phyloP scores from a whole-genome alignment of 306 rosid species.

The Dalbergia cultrata region DNA sequence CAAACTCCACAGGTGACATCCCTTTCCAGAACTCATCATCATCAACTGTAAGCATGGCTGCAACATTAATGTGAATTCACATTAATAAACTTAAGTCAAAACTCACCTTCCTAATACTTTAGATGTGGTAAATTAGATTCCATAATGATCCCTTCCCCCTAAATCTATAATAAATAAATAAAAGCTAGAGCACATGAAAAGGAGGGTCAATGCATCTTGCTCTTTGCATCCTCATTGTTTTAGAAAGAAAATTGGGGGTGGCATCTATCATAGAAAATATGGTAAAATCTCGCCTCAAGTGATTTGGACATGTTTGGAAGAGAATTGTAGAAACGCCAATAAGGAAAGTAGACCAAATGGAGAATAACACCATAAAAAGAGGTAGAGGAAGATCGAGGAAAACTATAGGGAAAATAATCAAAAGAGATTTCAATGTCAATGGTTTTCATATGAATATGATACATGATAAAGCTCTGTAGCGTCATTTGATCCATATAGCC shows the following conservation, averaged over 20 bases:
- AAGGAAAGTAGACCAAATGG: no score
- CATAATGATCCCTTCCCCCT: neutral
- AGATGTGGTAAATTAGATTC: neutral
- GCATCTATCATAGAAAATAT: no score
- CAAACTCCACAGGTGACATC: slow-evolving; percentile 86
- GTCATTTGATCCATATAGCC: no score
- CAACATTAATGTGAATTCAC: slow-evolving; percentile 44
- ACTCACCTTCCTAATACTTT: neutral
- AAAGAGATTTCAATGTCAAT: no score
- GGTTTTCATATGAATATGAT: no score
- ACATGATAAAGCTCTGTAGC: no score
- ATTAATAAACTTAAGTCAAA: slow-evolving; percentile 17
- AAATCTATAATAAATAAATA: neutral
- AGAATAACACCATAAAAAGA: no score
- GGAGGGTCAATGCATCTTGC: neutral
- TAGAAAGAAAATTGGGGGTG: neutral
- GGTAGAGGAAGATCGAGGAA: no score
- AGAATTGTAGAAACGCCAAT: no score
- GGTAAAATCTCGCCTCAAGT: no score
- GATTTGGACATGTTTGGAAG: no score
- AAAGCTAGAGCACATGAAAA: slow-evolving; percentile 2
- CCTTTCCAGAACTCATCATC: slow-evolving; percentile 97
- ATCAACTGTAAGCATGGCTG: slow-evolving; percentile 91
- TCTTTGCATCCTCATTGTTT: slow-evolving; percentile 5
- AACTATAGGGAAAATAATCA: no score